A percentile compares a stretch with the other conserved stretches of the same genome.
Evolutionary conservation across 495 filamentous ascomycete species (phyloP).

Genomic region (Hypoxylon trugodes): DNA sequence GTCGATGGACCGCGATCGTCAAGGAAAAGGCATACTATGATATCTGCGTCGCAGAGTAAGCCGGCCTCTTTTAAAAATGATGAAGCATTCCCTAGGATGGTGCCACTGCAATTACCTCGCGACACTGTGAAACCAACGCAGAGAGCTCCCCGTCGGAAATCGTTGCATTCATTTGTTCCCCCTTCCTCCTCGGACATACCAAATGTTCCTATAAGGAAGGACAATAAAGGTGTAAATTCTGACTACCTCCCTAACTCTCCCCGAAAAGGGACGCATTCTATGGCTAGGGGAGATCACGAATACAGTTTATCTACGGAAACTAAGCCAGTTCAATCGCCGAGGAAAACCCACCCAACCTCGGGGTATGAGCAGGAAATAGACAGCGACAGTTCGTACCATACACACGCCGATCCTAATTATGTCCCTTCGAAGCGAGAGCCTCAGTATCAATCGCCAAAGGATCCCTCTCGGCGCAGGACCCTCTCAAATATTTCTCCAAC

Average conservation of each 20-base stretch:
- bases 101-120: slow-evolving; percentile 25
- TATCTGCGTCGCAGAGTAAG: slow-evolving; percentile 37
- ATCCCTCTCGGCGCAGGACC: slow-evolving; percentile 24
- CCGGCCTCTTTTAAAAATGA: slow-evolving; percentile 21
- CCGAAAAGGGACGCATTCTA: slow-evolving; percentile 26
- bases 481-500: slow-evolving; percentile 24
- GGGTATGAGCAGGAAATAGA: slow-evolving; percentile 3
- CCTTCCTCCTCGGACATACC: slow-evolving; percentile 15
- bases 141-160: slow-evolving; percentile 34
- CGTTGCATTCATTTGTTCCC: slow-evolving; percentile 32
- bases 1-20: slow-evolving; percentile 14
- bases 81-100: slow-evolving; percentile 28
- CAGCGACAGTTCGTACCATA: slow-evolving; percentile 16
- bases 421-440: slow-evolving; percentile 1
- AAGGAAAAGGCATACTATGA: slow-evolving; percentile 35
- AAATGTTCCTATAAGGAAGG: slow-evolving; percentile 16
- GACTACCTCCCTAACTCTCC: slow-evolving; percentile 35
- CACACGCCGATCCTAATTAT: slow-evolving; percentile 13
- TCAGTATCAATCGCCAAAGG: slow-evolving; percentile 6
- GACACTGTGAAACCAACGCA: slow-evolving; percentile 2
- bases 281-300: slow-evolving; percentile 2
- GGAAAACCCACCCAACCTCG: background rate
- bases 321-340: background rate
- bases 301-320: background rate
- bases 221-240: background rate